A percentile compares a stretch with the other conserved stretches of the same genome.
Evolutionary conservation across 495 filamentous ascomycete genomes (phyloP).

Genomic region (Cryomyces minteri): DNA sequence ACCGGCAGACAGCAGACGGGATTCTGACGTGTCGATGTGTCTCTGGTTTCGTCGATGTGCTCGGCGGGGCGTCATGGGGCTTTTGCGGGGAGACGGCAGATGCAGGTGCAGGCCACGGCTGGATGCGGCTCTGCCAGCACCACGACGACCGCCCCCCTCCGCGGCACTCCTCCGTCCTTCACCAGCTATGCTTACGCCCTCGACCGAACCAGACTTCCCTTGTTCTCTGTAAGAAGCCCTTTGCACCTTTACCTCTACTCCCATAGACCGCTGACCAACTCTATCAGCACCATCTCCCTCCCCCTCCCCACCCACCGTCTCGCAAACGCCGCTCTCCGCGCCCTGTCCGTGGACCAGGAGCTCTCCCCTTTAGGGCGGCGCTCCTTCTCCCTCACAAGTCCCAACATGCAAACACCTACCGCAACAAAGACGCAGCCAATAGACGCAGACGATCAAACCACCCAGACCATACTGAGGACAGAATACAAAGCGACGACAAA

Average conservation of each 20-base stretch:
- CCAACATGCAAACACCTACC: conserved; percentile 1
- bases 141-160: too few relatives aligned
- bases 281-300: conserved; percentile 50
- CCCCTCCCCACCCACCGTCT: conserved; percentile 73
- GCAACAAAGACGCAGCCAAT: conserved; percentile 1
- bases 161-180: too few relatives aligned
- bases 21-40: too few relatives aligned
- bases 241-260: background rate
- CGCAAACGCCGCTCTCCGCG: conserved; percentile 53
- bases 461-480: conserved; percentile 39
- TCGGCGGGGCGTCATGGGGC: too few relatives aligned
- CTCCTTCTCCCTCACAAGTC: conserved; percentile 35
- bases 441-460: conserved; percentile 21
- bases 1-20: too few relatives aligned
- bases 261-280: background rate
- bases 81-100: too few relatives aligned
- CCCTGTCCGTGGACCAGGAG: conserved; percentile 74
- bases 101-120: too few relatives aligned
- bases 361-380: conserved; percentile 69
- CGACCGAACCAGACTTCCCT: conserved; percentile 14
- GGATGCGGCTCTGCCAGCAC: too few relatives aligned
- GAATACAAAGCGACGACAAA: conserved; percentile 83
- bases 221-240: conserved; percentile 6
- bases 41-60: too few relatives aligned
- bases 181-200: background rate